Conservation (phyloP, 768 basidiomycete species). For the Polyporus arcularius region DNA sequence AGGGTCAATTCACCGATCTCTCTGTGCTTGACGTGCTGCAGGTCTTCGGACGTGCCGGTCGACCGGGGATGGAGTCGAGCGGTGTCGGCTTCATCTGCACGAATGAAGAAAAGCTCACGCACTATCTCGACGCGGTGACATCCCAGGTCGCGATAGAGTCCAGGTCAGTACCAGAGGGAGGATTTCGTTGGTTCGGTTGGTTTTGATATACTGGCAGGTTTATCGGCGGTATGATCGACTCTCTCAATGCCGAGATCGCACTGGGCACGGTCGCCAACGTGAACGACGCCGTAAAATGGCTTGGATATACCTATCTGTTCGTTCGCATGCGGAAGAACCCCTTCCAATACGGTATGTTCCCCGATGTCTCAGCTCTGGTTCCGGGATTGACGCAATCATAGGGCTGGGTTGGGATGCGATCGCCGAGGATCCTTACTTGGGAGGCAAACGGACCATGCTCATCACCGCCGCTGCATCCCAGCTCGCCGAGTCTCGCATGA, state of each 20-base stretch:
- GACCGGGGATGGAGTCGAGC: constrained; percentile 83
- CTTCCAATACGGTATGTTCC: constrained; percentile 67
- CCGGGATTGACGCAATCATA: constrained; percentile 28
- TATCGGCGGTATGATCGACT: constrained; percentile 79
- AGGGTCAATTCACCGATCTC: constrained; percentile 89
- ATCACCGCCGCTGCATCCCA: constrained; percentile 64
- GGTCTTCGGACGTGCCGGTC: constrained; percentile 95
- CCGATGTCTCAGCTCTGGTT: neutral
- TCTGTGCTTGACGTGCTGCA: constrained; percentile 95
- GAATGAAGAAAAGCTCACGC: constrained; percentile 86
- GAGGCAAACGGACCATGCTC: constrained; percentile 66
- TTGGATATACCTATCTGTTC: constrained; percentile 96
- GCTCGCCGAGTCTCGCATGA: constrained; percentile 78
- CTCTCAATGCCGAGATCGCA: constrained; percentile 93
- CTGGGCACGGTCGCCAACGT: constrained; percentile 91
- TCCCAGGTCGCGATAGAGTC: constrained; percentile 97
- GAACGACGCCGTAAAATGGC: constrained; percentile 87
- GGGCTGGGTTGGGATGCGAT: constrained; percentile 74
- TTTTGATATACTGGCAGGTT: constrained; percentile 47
- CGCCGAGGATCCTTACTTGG: constrained; percentile 71
- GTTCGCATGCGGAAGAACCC: constrained; percentile 95
- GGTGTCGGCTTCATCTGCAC: constrained; percentile 98
- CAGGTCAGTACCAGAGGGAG: constrained; percentile 51
- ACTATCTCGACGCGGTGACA: constrained; percentile 86
- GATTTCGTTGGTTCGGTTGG: neutral